Conservation (phyloP, 495 filamentous ascomycete genomes). For the Pyrenopolyporus hunteri region DNA sequence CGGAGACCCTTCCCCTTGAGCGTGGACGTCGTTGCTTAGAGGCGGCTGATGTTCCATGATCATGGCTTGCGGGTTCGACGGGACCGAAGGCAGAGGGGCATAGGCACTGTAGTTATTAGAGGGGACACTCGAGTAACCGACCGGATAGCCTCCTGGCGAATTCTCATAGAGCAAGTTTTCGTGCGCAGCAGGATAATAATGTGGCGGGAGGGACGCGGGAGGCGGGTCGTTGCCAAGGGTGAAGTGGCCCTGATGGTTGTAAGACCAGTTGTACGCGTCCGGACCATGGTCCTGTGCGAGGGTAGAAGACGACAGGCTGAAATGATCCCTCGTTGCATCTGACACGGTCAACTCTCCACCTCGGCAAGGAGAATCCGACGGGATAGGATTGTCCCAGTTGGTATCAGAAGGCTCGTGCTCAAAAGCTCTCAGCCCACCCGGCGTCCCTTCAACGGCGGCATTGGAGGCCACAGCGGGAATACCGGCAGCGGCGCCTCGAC, state of each 20-base stretch:
- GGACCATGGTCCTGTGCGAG: conserved; percentile 14
- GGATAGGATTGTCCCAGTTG: conserved; percentile 12
- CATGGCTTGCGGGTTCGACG: conserved; percentile 3
- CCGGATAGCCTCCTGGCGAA: not conserved
- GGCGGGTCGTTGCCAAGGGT: not conserved
- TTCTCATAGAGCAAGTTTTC: not conserved
- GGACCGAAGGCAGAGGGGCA: not conserved
- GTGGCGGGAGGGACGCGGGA: not conserved
- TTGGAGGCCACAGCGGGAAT: conserved; percentile 11
- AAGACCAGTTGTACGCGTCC: conserved; percentile 11
- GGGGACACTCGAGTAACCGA: not conserved
- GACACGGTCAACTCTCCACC: conserved; percentile 2
- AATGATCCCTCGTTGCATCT: conserved; percentile 22
- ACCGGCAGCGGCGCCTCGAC: conserved; percentile 12
- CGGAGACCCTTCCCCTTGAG: not conserved
- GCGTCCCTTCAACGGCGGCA: conserved; percentile 1
- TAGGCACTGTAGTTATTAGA: not conserved
- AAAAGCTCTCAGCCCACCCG: conserved; percentile 5
- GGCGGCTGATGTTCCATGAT: not conserved
- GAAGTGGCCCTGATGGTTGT: not conserved
- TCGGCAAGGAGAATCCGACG: not conserved
- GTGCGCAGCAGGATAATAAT: conserved; percentile 1
- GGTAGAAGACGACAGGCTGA: conserved; percentile 13
- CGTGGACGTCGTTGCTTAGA: not conserved
- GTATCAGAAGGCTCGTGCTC: conserved; percentile 6